A percentile compares a stretch with the other conserved stretches of the same genome.
Evolutionary conservation across 495 filamentous ascomycete species (phyloP).

Genomic region (Letharia columbiana): DNA sequence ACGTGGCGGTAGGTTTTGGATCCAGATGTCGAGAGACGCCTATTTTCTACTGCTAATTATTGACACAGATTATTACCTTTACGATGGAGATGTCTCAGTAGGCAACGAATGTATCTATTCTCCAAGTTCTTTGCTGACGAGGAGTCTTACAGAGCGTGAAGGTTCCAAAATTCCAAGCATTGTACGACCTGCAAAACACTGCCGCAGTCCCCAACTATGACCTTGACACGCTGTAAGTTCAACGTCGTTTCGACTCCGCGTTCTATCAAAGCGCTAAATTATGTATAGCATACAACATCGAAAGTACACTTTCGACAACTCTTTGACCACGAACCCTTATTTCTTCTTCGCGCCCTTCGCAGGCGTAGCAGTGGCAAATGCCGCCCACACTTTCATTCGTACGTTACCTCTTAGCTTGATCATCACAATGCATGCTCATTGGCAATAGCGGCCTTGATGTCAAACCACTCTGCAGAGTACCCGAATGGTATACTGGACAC

Average conservation of each 20-base stretch:
- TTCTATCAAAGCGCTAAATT: not conserved
- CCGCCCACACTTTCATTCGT: conserved; percentile 42
- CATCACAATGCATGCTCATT: not conserved
- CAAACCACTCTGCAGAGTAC: conserved; percentile 27
- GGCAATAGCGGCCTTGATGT: conserved; percentile 21
- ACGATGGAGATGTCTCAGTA: conserved; percentile 15
- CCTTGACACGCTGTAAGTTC: conserved; percentile 11
- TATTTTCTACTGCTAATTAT: not conserved
- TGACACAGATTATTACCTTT: conserved; percentile 15
- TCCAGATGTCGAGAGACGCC: not conserved
- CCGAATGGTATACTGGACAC: conserved; percentile 29
- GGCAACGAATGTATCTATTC: not conserved
- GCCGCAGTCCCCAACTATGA: conserved; percentile 18
- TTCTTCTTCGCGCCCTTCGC: conserved; percentile 46
- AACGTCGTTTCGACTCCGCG: not conserved
- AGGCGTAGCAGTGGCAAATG: conserved; percentile 39
- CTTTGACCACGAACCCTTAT: conserved; percentile 41
- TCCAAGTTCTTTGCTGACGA: not conserved
- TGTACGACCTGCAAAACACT: conserved; percentile 16
- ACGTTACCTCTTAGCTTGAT: not conserved
- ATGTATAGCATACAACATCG: conserved; percentile 12
- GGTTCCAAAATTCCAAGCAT: conserved; percentile 14
- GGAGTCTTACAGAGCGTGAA: not conserved
- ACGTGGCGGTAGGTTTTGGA: conserved; percentile 9
- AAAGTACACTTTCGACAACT: conserved; percentile 33